A percentile compares a stretch with the other conserved stretches of the same genome.
phyloP scores from a whole-genome alignment of 1,139 yeast species.

The Zhuliangozyma parablackwelliae region DNA sequence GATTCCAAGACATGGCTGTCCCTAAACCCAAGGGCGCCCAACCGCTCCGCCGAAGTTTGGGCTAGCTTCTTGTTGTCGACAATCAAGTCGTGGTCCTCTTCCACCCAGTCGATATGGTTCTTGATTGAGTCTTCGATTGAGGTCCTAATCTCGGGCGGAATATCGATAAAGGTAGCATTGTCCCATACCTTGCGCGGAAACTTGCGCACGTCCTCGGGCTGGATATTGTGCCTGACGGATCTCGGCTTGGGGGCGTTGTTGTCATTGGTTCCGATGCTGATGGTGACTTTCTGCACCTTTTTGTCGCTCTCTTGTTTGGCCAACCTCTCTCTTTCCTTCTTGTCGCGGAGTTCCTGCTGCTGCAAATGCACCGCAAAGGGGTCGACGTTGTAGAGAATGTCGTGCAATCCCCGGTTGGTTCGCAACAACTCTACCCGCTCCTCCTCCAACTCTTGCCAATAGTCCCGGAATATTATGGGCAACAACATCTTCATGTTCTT shows the following conservation, averaged over 20 bases:
- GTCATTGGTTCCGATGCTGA: slow-evolving; percentile 23
- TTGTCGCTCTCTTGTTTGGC: slow-evolving; percentile 31
- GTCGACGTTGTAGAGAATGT: slow-evolving; percentile 54
- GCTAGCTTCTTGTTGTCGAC: background rate
- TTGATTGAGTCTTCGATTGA: slow-evolving; percentile 53
- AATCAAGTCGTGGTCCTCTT: slow-evolving; percentile 14
- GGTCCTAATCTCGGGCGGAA: slow-evolving; percentile 45
- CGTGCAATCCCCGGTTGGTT: slow-evolving; percentile 45
- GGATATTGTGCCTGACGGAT: background rate
- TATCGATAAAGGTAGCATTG: slow-evolving; percentile 51
- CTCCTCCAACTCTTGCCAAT: slow-evolving; percentile 72
- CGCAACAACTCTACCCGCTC: slow-evolving; percentile 45
- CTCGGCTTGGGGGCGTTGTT: background rate
- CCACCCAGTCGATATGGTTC: slow-evolving; percentile 52
- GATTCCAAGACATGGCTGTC: slow-evolving; percentile 69
- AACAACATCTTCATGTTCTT: slow-evolving; percentile 84
- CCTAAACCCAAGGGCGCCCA: slow-evolving; percentile 61
- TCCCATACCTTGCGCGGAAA: slow-evolving; percentile 69
- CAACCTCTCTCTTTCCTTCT: slow-evolving; percentile 41
- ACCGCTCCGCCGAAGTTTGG: slow-evolving; percentile 10
- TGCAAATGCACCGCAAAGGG: slow-evolving; percentile 68
- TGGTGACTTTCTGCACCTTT: slow-evolving; percentile 40
- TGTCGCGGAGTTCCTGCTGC: slow-evolving; percentile 40
- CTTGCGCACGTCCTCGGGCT: background rate
- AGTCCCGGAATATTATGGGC: slow-evolving; percentile 73